Evolutionary conservation across 768 basidiomycete genomes (phyloP).

Genomic region (Albatrellus ellisii): DNA sequence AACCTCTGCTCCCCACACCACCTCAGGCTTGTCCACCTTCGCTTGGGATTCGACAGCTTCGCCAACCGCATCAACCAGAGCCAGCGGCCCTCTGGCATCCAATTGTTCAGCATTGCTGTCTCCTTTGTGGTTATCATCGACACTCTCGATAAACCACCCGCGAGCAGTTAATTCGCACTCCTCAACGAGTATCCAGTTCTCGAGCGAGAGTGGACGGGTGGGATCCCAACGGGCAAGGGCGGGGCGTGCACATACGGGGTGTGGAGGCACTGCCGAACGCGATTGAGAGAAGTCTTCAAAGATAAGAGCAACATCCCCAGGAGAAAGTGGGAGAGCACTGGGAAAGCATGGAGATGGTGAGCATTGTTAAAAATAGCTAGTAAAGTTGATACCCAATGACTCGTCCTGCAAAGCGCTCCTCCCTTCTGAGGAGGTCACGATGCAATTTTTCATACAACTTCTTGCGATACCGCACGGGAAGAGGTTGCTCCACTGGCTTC

Average conservation of each 20-base stretch:
- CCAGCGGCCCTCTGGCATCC: slow-evolving; percentile 5
- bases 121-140: slow-evolving; percentile 15
- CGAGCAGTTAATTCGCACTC: slow-evolving; percentile 61
- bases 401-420: slow-evolving; percentile 49
- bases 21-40: slow-evolving; percentile 3
- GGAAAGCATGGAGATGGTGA: slow-evolving; percentile 1
- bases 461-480: slow-evolving; percentile 74
- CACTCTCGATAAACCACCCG: slow-evolving; percentile 44
- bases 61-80: slow-evolving; percentile 17
- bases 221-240: slow-evolving; percentile 76
- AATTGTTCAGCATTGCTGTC: neutral
- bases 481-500: slow-evolving; percentile 70
- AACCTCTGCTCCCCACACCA: slow-evolving; percentile 7
- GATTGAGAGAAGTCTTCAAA: slow-evolving; percentile 83
- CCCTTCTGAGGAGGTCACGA: slow-evolving; percentile 62
- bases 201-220: slow-evolving; percentile 42
- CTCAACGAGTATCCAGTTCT: slow-evolving; percentile 84
- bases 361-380: neutral
- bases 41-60: slow-evolving; percentile 7
- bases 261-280: slow-evolving; percentile 68
- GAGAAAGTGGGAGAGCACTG: slow-evolving; percentile 68
- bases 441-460: slow-evolving; percentile 76
- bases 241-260: slow-evolving; percentile 59
- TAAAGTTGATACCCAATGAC: slow-evolving; percentile 33
- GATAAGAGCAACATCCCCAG: slow-evolving; percentile 71